Conservation (phyloP, 129 eudicot genomes). For the Calendula officinalis region DNA sequence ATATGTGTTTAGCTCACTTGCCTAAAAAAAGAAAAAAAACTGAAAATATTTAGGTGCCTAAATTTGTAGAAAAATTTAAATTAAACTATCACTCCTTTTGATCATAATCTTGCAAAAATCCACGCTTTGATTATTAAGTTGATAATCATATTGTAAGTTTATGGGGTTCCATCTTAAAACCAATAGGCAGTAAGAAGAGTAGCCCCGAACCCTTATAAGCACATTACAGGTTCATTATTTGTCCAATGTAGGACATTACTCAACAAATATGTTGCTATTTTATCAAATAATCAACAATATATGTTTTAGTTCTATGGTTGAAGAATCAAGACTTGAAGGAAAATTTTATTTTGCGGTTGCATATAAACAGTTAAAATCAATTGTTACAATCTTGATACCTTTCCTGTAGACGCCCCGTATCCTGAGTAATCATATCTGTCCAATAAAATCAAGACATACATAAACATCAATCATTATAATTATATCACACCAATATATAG, state of each 20-base stretch:
- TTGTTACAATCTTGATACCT: no score
- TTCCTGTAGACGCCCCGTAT: conserved; percentile 75
- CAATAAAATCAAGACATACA: conserved; percentile 15
- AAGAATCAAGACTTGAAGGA: no score
- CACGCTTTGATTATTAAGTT: not conserved
- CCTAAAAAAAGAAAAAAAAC: conserved; percentile 35
- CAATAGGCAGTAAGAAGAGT: no score
- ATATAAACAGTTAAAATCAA: not conserved
- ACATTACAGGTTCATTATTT: no score
- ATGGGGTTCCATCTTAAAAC: no score
- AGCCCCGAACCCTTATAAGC: no score
- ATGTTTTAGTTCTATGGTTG: no score
- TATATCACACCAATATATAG: conserved; percentile 5
- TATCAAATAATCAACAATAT: not conserved
- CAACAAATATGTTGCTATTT: no score
- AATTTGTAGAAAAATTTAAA: no score
- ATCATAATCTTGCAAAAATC: not conserved
- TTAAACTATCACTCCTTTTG: not conserved
- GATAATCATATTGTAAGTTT: no score
- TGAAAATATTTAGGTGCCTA: no score
- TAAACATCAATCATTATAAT: conserved; percentile 11
- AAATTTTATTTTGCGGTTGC: not conserved
- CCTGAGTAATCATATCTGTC: conserved; percentile 98
- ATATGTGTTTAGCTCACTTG: conserved; percentile 87
- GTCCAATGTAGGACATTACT: no score